phyloP scores from a whole-genome alignment of 148 eudicot species.

The Cornus kousa region DNA sequence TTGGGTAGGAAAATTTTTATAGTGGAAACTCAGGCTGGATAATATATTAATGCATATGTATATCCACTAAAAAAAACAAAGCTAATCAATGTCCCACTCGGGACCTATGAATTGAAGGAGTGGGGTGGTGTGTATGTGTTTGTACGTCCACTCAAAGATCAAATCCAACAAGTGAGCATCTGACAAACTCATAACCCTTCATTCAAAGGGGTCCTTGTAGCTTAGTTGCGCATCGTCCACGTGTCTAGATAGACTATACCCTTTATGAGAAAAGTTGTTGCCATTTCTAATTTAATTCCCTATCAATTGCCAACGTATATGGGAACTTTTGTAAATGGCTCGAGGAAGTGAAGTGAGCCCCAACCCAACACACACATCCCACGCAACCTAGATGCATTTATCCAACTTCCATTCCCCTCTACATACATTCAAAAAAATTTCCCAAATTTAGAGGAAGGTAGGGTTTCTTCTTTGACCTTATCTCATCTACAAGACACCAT shows the following conservation, averaged over 20 bases:
- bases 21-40: not conserved
- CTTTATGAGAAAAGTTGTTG: not conserved
- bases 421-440: not conserved
- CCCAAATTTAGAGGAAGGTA: not conserved
- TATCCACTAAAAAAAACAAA: too few relatives aligned
- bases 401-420: too few relatives aligned
- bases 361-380: not conserved
- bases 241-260: slow-evolving; percentile 1
- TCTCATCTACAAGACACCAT: not conserved
- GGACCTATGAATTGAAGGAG: too few relatives aligned
- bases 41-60: too few relatives aligned
- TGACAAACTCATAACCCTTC: not conserved
- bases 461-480: not conserved
- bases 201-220: slow-evolving; percentile 2
- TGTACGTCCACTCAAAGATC: not conserved
- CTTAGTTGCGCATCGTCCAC: slow-evolving; percentile 1
- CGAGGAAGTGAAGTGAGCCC: not conserved
- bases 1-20: not conserved
- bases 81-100: too few relatives aligned
- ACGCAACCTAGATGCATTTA: not conserved
- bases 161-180: not conserved
- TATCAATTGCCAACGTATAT: not conserved
- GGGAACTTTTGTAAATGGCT: not conserved
- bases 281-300: too few relatives aligned
- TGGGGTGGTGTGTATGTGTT: too few relatives aligned